Conservation (phyloP, 2,329 filamentous ascomycete genomes). For the Fusarium veterinarium region DNA sequence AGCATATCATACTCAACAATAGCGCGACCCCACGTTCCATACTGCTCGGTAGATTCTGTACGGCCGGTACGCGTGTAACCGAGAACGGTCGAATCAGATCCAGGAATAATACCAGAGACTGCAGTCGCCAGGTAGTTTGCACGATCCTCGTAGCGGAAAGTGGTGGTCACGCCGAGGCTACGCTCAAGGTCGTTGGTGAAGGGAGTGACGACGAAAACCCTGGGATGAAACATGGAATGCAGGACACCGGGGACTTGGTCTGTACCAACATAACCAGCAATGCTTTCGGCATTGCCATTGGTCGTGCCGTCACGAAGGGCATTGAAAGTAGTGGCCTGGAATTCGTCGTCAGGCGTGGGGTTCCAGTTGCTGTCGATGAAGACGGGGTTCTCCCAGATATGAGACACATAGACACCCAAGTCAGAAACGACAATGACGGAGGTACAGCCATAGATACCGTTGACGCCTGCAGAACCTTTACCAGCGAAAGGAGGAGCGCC, state of each 20-base stretch:
- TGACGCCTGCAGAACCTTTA: conserved; percentile 27
- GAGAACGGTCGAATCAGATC: conserved; percentile 14
- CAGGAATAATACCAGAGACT: conserved; percentile 17
- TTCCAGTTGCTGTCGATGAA: conserved; percentile 13
- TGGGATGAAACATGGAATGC: conserved; percentile 19
- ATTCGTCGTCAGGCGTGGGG: conserved; percentile 2
- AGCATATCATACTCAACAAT: conserved; percentile 26
- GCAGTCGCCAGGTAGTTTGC: neutral
- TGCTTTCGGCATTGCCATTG: neutral
- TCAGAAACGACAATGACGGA: conserved; percentile 35
- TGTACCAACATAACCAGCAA: conserved; percentile 13
- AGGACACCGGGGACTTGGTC: conserved; percentile 10
- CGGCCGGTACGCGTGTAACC: conserved; percentile 22
- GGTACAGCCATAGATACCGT: conserved; percentile 39
- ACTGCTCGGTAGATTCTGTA: neutral
- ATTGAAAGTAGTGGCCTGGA: conserved; percentile 9
- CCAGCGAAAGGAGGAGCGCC: neutral
- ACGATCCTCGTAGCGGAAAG: conserved; percentile 6
- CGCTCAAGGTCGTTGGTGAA: conserved; percentile 5
- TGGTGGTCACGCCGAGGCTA: neutral
- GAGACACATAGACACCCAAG: conserved; percentile 33
- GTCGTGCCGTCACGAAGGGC: conserved; percentile 23
- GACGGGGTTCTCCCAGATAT: conserved; percentile 39
- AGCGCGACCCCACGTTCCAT: conserved; percentile 5
- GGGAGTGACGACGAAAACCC: conserved; percentile 32